Percentiles rank a stretch among this genome's conserved stretches.
phyloP scores from a whole-genome alignment of 768 basidiomycete species.

The Termitomyces sp. region DNA sequence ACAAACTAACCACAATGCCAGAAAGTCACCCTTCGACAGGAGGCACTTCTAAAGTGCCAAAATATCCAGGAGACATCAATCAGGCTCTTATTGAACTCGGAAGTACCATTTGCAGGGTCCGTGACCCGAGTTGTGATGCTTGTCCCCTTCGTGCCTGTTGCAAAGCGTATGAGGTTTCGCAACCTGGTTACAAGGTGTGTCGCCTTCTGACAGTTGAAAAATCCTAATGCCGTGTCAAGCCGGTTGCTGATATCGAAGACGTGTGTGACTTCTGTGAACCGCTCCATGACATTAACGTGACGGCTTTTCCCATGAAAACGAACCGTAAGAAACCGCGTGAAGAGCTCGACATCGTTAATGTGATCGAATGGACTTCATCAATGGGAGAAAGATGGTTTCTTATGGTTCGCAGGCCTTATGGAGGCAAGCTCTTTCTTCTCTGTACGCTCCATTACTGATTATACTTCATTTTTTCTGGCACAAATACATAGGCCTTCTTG shows the following conservation, averaged over 20 bases:
- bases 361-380: conserved; percentile 71
- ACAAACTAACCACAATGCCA: neutral
- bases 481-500: conserved; percentile 67
- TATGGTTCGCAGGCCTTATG: conserved; percentile 77
- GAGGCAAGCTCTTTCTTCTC: conserved; percentile 46
- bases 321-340: conserved; percentile 80
- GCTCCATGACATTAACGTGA: conserved; percentile 46
- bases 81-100: conserved; percentile 95
- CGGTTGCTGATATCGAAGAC: conserved; percentile 70
- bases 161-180: conserved; percentile 44
- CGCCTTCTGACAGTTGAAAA: neutral
- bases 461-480: conserved; percentile 4
- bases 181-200: conserved; percentile 3
- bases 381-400: conserved; percentile 58
- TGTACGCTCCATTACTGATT: conserved; percentile 4
- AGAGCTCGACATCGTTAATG: conserved; percentile 81
- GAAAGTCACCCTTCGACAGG: conserved; percentile 11
- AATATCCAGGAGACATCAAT: conserved; percentile 79
- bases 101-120: conserved; percentile 87
- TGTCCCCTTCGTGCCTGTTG: conserved; percentile 78
- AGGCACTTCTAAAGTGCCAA: conserved; percentile 15
- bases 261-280: conserved; percentile 67
- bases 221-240: neutral
- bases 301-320: conserved; percentile 83
- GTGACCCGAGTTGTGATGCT: conserved; percentile 64